These are phyloP conservation scores for Luffa acutangula DNA, from an alignment of 306 rosid genomes.

Conservation along the genomic window DNA sequence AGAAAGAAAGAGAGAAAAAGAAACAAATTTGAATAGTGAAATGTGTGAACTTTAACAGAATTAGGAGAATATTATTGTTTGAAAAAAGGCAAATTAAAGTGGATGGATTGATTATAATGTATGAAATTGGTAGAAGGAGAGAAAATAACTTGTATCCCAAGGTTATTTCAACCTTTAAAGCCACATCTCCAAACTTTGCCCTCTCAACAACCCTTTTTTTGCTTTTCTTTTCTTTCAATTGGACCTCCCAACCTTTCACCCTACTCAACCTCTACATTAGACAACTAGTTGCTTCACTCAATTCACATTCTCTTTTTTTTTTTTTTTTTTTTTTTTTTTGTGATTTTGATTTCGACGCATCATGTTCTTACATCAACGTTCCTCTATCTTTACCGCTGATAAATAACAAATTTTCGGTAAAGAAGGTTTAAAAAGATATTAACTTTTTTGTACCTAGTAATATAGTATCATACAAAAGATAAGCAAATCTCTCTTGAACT, in stretches of 20 bases:
- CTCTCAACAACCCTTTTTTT: not conserved
- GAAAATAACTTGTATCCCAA: not conserved
- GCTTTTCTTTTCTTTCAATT: not conserved
- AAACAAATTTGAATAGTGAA: not conserved
- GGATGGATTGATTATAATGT: not conserved
- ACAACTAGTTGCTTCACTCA: not conserved
- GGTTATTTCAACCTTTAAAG: conserved; percentile 3
- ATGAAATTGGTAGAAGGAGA: not conserved
- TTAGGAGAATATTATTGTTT: not conserved
- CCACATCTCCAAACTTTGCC: not conserved
- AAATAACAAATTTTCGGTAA: too few species aligned
- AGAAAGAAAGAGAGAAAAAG: not conserved
- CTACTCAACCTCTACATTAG: not conserved
- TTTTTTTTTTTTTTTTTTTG: too few species aligned
- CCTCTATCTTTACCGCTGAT: not conserved
- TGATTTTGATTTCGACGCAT: not conserved
- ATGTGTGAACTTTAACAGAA: not conserved
- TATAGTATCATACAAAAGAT: not conserved
- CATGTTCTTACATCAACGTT: not conserved
- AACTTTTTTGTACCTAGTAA: not conserved
- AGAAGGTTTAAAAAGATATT: too few species aligned
- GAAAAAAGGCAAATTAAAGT: not conserved
- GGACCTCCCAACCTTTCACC: not conserved
- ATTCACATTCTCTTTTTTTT: not conserved
- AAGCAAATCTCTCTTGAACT: too few species aligned